Evolutionary conservation across 441 rosid species (phyloP).

Genomic region (Croton setiger): DNA sequence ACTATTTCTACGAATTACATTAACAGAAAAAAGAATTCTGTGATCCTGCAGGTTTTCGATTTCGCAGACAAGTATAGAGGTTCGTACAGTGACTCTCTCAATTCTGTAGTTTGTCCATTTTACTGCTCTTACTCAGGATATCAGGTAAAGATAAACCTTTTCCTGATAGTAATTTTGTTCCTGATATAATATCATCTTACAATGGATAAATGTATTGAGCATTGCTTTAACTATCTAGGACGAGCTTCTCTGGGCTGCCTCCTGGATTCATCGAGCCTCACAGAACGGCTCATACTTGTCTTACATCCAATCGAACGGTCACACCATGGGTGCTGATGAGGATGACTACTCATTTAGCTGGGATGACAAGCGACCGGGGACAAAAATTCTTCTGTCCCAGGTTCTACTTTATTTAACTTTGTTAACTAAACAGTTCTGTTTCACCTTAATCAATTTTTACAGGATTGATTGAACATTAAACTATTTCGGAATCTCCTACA

Average conservation of each 20-base stretch:
- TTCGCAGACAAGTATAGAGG: constrained; percentile 67
- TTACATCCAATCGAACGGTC: constrained; percentile 64
- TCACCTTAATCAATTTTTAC: background rate
- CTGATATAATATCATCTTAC: too few species aligned
- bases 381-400: constrained; percentile 74
- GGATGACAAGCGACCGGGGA: constrained; percentile 81
- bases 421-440: background rate
- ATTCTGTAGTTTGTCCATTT: constrained; percentile 66
- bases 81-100: constrained; percentile 59
- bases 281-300: constrained; percentile 43
- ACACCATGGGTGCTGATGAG: constrained; percentile 51
- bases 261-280: constrained; percentile 88
- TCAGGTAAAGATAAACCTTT: too few species aligned
- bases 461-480: background rate
- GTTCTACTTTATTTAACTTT: constrained; percentile 32
- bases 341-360: constrained; percentile 76
- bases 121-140: constrained; percentile 77
- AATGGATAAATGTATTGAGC: too few species aligned
- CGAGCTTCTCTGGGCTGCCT: constrained; percentile 93
- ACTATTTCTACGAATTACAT: background rate
- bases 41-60: constrained; percentile 42
- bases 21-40: background rate
- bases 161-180: too few species aligned
- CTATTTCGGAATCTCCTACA: constrained; percentile 21
- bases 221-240: too few species aligned